Percentiles rank a stretch among this genome's conserved stretches.
Conservation (phyloP, 139 green algal genomes). For the Tetradesmus obliquus region DNA sequence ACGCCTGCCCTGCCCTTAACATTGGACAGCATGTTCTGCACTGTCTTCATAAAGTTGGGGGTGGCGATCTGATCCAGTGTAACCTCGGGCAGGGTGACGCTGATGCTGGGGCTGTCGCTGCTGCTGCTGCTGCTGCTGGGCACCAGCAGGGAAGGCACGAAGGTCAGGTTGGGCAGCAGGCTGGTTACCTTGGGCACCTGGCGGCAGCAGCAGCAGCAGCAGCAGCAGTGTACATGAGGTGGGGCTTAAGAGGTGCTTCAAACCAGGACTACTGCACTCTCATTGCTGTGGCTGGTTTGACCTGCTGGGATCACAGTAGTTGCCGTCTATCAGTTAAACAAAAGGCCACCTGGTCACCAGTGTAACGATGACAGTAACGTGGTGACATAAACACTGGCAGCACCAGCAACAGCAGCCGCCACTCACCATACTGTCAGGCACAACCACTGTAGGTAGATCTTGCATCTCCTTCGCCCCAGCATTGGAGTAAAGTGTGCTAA, state of each 20-base stretch:
- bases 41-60: background rate
- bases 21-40: background rate
- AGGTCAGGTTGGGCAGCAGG: conserved; percentile 10
- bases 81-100: conserved; percentile 5
- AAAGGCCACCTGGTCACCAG: too few relatives aligned
- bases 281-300: background rate
- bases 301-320: background rate
- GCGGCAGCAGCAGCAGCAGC: background rate
- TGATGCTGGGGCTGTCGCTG: background rate
- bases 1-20: background rate
- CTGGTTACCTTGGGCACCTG: background rate
- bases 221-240: background rate
- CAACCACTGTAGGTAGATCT: conserved; percentile 5
- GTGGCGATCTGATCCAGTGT: background rate
- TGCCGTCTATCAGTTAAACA: too few relatives aligned
- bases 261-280: background rate
- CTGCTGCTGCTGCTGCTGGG: background rate
- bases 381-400: background rate
- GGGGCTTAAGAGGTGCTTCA: background rate
- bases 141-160: conserved; percentile 4
- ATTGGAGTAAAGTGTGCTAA: background rate
- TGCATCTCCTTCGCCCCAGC: background rate
- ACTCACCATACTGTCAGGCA: background rate
- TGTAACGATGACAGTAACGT: too few relatives aligned
- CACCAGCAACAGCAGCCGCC: background rate